Percentiles rank a stretch among this genome's conserved stretches.
These are phyloP conservation scores for Beta macrorhiza DNA, from an alignment of 179 eudicot genomes.

Conservation along the genomic window DNA sequence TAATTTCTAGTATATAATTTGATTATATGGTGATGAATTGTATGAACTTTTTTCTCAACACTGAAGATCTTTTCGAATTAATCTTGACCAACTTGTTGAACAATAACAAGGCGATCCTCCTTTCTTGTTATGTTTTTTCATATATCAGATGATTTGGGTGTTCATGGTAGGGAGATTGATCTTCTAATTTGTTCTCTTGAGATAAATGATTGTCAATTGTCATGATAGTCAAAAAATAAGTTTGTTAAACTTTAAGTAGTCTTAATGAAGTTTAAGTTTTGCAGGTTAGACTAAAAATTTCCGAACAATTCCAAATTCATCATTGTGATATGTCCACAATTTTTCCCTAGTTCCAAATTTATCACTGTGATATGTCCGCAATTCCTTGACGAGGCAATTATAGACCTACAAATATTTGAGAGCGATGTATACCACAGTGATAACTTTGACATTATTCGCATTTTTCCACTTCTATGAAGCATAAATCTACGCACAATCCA, in stretches of 20 bases:
- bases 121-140: not conserved
- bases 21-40: not conserved
- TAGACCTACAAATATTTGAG: too few relatives aligned
- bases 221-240: not conserved
- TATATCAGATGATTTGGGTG: not conserved
- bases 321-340: too few relatives aligned
- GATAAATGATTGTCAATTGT: not conserved
- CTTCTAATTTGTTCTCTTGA: too few relatives aligned
- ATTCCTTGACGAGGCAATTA: too few relatives aligned
- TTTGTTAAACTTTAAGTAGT: not conserved
- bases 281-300: not conserved
- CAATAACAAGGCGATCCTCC: not conserved
- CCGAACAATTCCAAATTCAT: too few relatives aligned
- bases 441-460: not conserved
- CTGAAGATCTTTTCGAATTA: not conserved
- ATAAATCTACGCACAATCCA: not conserved
- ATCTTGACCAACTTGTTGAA: not conserved
- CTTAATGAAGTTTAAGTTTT: not conserved
- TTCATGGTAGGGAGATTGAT: not conserved
- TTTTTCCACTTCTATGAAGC: not conserved
- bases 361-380: too few relatives aligned
- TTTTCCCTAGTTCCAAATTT: not conserved
- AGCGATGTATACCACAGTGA: not conserved
- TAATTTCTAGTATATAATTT: not conserved
- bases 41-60: too few relatives aligned